Conservation (phyloP, 257 asterid species). For the Petrea volubilis region DNA sequence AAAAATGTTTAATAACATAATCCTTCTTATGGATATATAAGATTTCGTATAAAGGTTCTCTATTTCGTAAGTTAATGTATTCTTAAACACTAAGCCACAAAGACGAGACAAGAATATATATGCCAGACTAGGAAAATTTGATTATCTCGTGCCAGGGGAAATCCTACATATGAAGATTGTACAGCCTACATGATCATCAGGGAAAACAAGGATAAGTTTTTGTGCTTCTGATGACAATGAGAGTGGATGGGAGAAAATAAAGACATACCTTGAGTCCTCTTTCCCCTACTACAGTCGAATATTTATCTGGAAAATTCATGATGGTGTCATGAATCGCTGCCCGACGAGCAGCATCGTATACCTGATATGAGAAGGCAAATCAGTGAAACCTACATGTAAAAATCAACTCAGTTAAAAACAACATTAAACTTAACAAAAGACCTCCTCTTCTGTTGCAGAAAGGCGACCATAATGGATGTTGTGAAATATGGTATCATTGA, state of each 20-base stretch:
- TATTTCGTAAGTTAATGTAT: constrained; percentile 14
- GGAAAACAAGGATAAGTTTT: background rate
- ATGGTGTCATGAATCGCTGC: constrained; percentile 96
- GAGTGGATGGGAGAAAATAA: constrained; percentile 2
- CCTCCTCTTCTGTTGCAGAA: constrained; percentile 93
- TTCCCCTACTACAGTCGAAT: constrained; percentile 92
- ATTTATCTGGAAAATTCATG: constrained; percentile 81
- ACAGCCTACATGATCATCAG: background rate
- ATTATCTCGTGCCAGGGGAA: constrained; percentile 11
- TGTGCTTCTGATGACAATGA: background rate
- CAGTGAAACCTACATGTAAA: constrained; percentile 1
- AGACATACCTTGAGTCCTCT: constrained; percentile 91
- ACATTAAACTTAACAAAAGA: constrained; percentile 24
- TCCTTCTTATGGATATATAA: background rate
- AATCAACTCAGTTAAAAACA: background rate
- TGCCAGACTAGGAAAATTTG: constrained; percentile 1
- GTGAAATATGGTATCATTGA: constrained; percentile 94
- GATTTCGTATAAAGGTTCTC: background rate
- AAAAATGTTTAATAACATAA: background rate
- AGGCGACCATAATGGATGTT: constrained; percentile 93
- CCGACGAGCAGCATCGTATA: constrained; percentile 88
- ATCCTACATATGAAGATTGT: constrained; percentile 7
- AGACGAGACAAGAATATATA: background rate
- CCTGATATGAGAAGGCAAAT: constrained; percentile 49
- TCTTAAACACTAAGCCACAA: background rate